Evolutionary conservation across 139 green algal species (phyloP).

Genomic region (Medakamo hakoo): DNA sequence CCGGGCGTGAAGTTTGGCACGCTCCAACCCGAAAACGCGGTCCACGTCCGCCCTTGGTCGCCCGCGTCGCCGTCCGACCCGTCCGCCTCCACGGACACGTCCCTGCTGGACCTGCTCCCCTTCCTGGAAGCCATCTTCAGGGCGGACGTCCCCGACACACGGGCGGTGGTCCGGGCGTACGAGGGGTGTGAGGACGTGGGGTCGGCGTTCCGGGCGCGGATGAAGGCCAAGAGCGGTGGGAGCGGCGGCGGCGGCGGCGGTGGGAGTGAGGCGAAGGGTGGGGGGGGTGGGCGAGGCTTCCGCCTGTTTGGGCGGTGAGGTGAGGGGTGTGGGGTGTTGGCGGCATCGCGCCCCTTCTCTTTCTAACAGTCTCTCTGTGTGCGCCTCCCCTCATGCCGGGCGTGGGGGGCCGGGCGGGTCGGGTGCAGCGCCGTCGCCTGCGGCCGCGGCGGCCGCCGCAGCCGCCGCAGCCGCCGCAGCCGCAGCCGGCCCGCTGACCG

Average conservation of each 20-base stretch:
- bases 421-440: too few relatives aligned
- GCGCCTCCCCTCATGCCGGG: too few relatives aligned
- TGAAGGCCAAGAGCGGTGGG: conserved; percentile 40
- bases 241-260: conserved; percentile 48
- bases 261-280: conserved; percentile 2
- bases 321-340: not conserved
- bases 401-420: too few relatives aligned
- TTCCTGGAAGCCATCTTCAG: conserved; percentile 50
- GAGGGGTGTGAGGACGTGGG: conserved; percentile 72
- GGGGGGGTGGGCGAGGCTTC: not conserved
- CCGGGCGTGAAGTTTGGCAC: too few relatives aligned
- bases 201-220: conserved; percentile 50
- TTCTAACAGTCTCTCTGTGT: too few relatives aligned
- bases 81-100: conserved; percentile 41
- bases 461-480: too few relatives aligned
- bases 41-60: conserved; percentile 38
- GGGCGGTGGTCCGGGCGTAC: conserved; percentile 54
- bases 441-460: too few relatives aligned
- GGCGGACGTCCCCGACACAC: conserved; percentile 40
- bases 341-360: not conserved
- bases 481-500: too few relatives aligned
- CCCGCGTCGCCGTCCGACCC: not conserved
- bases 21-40: conserved; percentile 80
- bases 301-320: not conserved
- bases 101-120: conserved; percentile 75